Base-by-base conservation (phyloP, 2,329 filamentous ascomycete genomes). In the Cladosporium sp. region DNA sequence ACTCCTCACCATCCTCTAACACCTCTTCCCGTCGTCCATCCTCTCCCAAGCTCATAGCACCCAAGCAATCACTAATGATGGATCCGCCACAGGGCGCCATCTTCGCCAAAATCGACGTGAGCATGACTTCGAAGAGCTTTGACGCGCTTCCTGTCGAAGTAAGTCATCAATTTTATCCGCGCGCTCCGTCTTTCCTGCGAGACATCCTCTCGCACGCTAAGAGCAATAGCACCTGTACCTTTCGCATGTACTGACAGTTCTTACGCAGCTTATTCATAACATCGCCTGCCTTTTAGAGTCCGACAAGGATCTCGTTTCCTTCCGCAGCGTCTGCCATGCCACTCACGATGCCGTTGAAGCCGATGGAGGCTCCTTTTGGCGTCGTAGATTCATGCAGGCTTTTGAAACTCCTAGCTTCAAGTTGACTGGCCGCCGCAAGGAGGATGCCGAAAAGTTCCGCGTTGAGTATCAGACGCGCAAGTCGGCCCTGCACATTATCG, bases 311-410 rank as follows among this genome's bases (percentile, higher is more conserved):
- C 64, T 83, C 13, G 63, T 65, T 22, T 70, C 61, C 53, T 81
- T 76, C 63, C 66, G 71, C 6, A 56, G 64, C 1, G 62, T 75
- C 19, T 81, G 79, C 67, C 66, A 63, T 7, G 63, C 61, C 3
- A 74, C 75, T 0, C 65, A 70, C 34, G 55, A 70, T 60, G 72
- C 76, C 6, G 66, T 81, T 54, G 70, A 77, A 28, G 71, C 67
- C 4, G 71, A 75, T 40, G 62, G 70, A 9, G 57, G 62, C 22
- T 75, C 73, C 6, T 77, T 81, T 64, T 83, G 80, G 80, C 74
- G 76, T 35, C 61, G 65, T 36, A 72, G 69, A 17, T 83, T 79
- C 62, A 64, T 70, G 13, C 56, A 67, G 20, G 68, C 57, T 24
- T 83, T 75, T 61, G 79, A 80, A 34, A 58, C 34, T 57, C 4